Evolutionary conservation across 1,284 basidiomycete species (phyloP), one percentile per base, ranked within the genome.

Genomic region (Ceratobasidium sp.): DNA sequence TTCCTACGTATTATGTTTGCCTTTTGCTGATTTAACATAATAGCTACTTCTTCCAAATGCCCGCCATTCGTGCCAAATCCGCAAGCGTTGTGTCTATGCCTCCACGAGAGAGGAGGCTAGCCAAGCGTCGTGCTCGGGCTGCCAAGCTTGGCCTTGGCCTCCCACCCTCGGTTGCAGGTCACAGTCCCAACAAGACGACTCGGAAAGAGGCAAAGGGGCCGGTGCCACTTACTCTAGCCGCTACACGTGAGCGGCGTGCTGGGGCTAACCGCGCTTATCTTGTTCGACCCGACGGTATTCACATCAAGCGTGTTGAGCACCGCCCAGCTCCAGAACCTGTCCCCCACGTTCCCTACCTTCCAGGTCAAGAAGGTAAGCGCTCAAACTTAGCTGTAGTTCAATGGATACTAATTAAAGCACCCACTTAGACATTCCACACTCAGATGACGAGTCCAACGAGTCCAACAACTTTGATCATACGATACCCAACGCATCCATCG

Each of bases 141-240:
- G 26, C 26, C 57, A 59, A 59, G 36, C 32, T n/a, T 23, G 57
- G 57, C n/a, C 57, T 59, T 36, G 57, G 57, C 12, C 57, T 59
- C 21, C 36, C 55, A 14, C 30, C 55, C 36, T 58, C 55, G n/a
- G n/a, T 41, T 43, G 12, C 23, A 18, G 34, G n/a, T 41, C 30
- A 43, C 21, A 41, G 23, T 26, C 10, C 14, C 23, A 36, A 10
- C 16, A 59, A 59, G 32, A 34, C 12, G 34, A 21, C 21, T 26
- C 34, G 23, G 34, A 59, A 34, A 21, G 10, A 14, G 36, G 55
- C 30, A 9, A 57, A 36, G 55, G 30, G 14, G 21, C 55, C 46
- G 14, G 50, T 36, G 30, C 28, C 21, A 21, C 57, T 36, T 14
- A 59, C 57, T 14, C 26, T 59, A 21, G 57, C 57, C 10, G 18